Base-by-base conservation (phyloP, 2,329 filamentous ascomycete genomes). In the Knoxdaviesia proteae region DNA sequence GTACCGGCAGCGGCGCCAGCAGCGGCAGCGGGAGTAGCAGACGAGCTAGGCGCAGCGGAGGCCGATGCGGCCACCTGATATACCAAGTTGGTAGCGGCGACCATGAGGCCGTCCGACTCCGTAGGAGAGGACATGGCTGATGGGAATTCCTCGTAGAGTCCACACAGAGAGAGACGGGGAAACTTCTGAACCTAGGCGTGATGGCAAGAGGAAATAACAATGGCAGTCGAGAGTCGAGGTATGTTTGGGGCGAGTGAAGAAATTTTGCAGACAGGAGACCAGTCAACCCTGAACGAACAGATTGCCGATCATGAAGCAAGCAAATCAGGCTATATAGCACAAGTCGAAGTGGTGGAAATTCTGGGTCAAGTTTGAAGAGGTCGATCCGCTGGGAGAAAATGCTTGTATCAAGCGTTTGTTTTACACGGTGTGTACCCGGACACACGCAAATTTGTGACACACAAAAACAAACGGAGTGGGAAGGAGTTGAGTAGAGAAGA, bases 41-140 rank as follows among this genome's bases (percentile, higher is more conserved):
- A 44, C 38, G 46, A 40, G 39, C 44, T 42, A 44, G 45, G 45
- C 44, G 43, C 43, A 40, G 43, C 38, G 44, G 40, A 36, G 43
- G 41, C 39, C 7, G 43, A 45, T 31, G 43, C 29, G 34, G 39
- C 42, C 36, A 35, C 39, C 34, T 34, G 35, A 38, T 43, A 11
- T 38, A 20, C 47, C 39, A 40, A 32, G 30, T 20, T 34, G 34
- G 38, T 5, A 33, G 33, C 36, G 33, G 38, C 11, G 7, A 29
- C 31, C 9, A 32, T 20, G 7, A 7, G 34, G 36, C 11, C 30
- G 36, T 38, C 41, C 32, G 38, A 11, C 32, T 34, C 42, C 34
- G 45, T 32, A 41, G 39, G 40, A 32, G 41, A 42, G 34, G 41
- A 45, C 38, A 49, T 40, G 31, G 36, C 30, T 40, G 39, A 37